A percentile compares a stretch with the other conserved stretches of the same genome.
Conservation (phyloP, 2,329 filamentous ascomycete species). For the Cercospora zeae-maydis region DNA sequence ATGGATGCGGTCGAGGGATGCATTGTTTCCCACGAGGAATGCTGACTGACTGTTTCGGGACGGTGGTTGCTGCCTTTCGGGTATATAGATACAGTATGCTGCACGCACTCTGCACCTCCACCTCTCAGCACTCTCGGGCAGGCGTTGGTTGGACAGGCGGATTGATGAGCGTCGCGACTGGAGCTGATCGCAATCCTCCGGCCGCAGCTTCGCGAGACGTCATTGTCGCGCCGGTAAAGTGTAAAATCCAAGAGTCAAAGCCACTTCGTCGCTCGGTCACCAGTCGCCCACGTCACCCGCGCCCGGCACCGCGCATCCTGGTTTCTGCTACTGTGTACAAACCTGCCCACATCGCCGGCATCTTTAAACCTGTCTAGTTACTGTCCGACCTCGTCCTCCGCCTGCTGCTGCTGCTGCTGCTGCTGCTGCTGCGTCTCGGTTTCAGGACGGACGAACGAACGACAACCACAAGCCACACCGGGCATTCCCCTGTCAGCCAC, state of each 20-base stretch:
- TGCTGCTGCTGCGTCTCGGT: neutral
- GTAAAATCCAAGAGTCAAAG: conserved; percentile 9
- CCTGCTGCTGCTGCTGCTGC: neutral
- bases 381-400: conserved; percentile 4
- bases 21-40: neutral
- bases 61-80: neutral
- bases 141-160: neutral
- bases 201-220: conserved; percentile 4
- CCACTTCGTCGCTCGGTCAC: neutral
- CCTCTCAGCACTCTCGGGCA: too few relatives aligned
- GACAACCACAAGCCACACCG: neutral
- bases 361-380: neutral
- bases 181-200: conserved; percentile 4
- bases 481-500: conserved; percentile 11
- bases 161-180: too few relatives aligned
- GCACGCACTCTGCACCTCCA: neutral
- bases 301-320: neutral
- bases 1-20: neutral
- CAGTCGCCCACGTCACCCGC: conserved; percentile 5
- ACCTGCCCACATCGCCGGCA: neutral
- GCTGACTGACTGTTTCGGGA: neutral
- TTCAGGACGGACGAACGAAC: neutral
- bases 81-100: neutral
- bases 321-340: neutral
- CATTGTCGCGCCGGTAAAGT: conserved; percentile 1